Base-by-base conservation (phyloP, 2,329 filamentous ascomycete genomes). In the Talaromyces verruculosus region DNA sequence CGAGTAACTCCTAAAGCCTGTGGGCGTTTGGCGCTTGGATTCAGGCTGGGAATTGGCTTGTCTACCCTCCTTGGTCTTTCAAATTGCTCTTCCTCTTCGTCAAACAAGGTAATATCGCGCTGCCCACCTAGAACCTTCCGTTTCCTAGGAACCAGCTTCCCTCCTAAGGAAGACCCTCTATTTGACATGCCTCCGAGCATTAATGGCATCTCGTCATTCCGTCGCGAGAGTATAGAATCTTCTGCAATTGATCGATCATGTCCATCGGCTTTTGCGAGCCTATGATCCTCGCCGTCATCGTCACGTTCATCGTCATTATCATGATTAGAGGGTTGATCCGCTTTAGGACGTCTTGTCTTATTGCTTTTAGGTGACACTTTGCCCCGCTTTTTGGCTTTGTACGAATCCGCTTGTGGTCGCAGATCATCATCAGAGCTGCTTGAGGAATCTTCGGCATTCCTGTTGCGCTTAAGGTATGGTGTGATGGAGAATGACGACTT, bases 401-500 rank as follows among this genome's bases (percentile, higher is more conserved):
- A 30, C 11, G 37, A 63, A 30, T 63, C 58, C 11, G 51, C 28
- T 35, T 59, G 55, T 15, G 19, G 64, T 30, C 68, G 67, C n/a
- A 69, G 57, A 47, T 74, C 71, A 61, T 75, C 70, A 25, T 65
- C 65, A 30, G 75, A 75, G 45, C 72, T 74, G 39, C 61, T 68
- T 37, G 70, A 71, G 13, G 73, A 72, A 49, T 72, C 71, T 41
- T 80, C 78, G 15, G 89, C 80, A 69, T 83, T 89, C 67, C 84
- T 88, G 30, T 87, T 89, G 61, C 89, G 88, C 77, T 93, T 96
- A 68, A 98, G 83, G 81, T 96, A 97, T 0, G 94, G 94, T 0
- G 94, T 98, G 69, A 97, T 92, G 3, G 93, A 97, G 77, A 98
- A 97, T 2, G 86, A 89, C 0, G 93, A 97, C 77, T 97, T 97